A percentile compares a stretch with the other conserved stretches of the same genome.
Evolutionary conservation across 345 rosid genomes (phyloP).

Genomic region (Moringa oleifera): DNA sequence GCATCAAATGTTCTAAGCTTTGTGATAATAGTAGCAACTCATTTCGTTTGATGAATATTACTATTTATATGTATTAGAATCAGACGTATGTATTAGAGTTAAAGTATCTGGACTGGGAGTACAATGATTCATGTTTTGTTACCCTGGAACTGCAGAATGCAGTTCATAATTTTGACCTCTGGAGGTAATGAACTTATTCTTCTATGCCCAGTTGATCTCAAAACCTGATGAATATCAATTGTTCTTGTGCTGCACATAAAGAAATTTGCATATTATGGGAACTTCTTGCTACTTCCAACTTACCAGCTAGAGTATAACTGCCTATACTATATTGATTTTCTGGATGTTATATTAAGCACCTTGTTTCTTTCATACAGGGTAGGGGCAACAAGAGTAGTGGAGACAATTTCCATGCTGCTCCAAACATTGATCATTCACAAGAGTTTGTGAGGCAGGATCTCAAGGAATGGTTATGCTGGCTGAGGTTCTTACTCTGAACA

Average conservation of each 20-base stretch:
- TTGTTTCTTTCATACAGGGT: slow-evolving; percentile 50
- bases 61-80: too few relatives aligned
- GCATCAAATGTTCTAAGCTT: not conserved
- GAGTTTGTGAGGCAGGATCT: slow-evolving; percentile 91
- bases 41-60: too few relatives aligned
- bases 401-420: slow-evolving; percentile 97
- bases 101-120: too few relatives aligned
- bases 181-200: not conserved
- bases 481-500: slow-evolving; percentile 43
- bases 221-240: slow-evolving; percentile 2
- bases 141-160: too few relatives aligned
- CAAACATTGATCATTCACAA: slow-evolving; percentile 97
- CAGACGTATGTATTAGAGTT: too few relatives aligned
- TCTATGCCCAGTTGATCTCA: not conserved
- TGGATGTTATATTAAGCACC: not conserved
- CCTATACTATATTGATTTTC: not conserved
- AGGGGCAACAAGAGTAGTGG: slow-evolving; percentile 98
- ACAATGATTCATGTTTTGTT: not conserved
- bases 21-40: not conserved
- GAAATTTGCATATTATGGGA: not conserved
- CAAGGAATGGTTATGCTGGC: slow-evolving; percentile 94
- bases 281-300: too few relatives aligned
- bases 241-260: not conserved
- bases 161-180: not conserved
- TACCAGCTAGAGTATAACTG: too few relatives aligned